Evolutionary conservation across 345 rosid species (phyloP).

Genomic region (Populus davidiana): DNA sequence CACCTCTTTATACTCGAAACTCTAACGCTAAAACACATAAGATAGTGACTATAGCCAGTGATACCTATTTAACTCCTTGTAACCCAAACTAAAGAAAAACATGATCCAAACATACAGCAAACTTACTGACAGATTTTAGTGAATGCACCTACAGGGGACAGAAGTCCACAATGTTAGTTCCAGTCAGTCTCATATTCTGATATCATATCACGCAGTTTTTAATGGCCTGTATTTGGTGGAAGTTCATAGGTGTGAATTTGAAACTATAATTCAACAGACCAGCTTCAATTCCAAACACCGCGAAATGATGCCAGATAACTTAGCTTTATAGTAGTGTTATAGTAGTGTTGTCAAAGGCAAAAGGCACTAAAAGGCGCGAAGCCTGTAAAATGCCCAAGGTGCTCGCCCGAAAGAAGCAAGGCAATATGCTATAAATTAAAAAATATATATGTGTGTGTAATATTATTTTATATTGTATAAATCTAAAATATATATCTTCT

Average conservation of each 20-base stretch:
- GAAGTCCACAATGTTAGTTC: neutral
- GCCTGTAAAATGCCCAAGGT: too few species aligned
- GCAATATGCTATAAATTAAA: too few species aligned
- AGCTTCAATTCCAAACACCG: neutral
- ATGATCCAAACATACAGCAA: neutral
- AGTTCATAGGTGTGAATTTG: neutral
- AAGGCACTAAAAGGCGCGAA: too few species aligned
- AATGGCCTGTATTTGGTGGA: neutral
- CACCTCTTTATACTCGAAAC: neutral
- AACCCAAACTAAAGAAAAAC: too few species aligned
- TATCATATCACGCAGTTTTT: neutral
- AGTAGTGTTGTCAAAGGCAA: too few species aligned
- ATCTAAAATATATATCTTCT: too few species aligned
- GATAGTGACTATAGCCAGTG: neutral
- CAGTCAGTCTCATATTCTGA: neutral
- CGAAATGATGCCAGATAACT: neutral
- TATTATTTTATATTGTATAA: too few species aligned
- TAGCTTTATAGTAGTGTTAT: too few species aligned
- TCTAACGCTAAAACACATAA: neutral
- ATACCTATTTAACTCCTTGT: neutral
- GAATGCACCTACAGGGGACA: neutral
- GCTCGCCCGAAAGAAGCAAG: too few species aligned
- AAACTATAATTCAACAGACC: neutral
- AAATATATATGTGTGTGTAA: too few species aligned
- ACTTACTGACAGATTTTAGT: neutral